Percentiles rank a stretch among this genome's conserved stretches.
Evolutionary conservation across 1,139 yeast genomes (phyloP).

Genomic region (Sugiyamaella japonica): DNA sequence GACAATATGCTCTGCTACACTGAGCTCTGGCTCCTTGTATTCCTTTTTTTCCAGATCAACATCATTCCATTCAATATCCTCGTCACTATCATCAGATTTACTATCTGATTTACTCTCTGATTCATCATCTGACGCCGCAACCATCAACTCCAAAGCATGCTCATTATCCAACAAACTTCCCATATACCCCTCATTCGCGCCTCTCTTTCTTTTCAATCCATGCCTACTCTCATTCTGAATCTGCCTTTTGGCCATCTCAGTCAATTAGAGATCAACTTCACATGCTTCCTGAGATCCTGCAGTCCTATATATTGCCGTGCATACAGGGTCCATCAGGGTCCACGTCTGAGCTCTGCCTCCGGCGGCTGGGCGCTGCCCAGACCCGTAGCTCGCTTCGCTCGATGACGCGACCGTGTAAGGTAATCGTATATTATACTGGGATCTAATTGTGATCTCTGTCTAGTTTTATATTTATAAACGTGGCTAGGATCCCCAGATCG

Average conservation of each 20-base stretch:
- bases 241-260: not conserved
- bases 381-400: no score
- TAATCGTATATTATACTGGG: no score
- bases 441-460: slow-evolving; percentile 23
- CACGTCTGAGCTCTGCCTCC: no score
- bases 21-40: not conserved
- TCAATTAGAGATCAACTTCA: no score
- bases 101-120: not conserved
- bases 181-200: not conserved
- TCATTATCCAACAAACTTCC: not conserved
- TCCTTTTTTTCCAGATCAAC: slow-evolving; percentile 5
- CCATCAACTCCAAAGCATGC: not conserved
- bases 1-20: slow-evolving; percentile 7
- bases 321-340: no score
- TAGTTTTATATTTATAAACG: slow-evolving; percentile 30
- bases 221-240: not conserved
- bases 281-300: no score
- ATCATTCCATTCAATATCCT: slow-evolving; percentile 13
- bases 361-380: no score
- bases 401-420: no score
- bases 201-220: not conserved
- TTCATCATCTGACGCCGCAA: not conserved
- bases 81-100: slow-evolving; percentile 3
- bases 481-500: slow-evolving; percentile 33
- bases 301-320: no score